A percentile compares a stretch with the other conserved stretches of the same genome.
Evolutionary conservation across 345 rosid species (phyloP).

Genomic region (Excoecaria cochinchinensis): DNA sequence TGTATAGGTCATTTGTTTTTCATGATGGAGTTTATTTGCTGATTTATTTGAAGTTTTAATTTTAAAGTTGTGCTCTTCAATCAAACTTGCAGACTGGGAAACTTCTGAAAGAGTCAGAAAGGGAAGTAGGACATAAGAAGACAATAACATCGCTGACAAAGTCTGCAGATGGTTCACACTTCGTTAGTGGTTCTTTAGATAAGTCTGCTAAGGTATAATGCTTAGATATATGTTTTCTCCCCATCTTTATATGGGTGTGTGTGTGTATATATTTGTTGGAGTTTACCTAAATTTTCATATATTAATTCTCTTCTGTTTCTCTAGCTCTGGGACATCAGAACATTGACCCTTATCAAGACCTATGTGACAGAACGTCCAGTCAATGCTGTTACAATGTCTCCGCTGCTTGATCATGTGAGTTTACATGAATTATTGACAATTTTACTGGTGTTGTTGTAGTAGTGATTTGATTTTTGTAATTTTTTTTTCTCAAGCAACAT

Average conservation of each 20-base stretch:
- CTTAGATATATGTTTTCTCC: background rate
- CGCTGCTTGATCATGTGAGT: constrained; percentile 88
- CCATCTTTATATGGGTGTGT: background rate
- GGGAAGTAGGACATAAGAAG: constrained; percentile 82
- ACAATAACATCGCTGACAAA: constrained; percentile 74
- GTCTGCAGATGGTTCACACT: constrained; percentile 81
- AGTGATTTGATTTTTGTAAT: background rate
- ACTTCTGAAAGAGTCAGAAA: constrained; percentile 63
- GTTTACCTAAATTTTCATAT: constrained; percentile 13
- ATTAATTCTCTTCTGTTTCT: constrained; percentile 21
- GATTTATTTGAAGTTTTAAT: background rate
- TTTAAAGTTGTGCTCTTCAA: background rate
- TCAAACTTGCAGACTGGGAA: constrained; percentile 66
- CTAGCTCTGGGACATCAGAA: constrained; percentile 91
- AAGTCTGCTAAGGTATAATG: constrained; percentile 82
- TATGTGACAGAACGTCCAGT: constrained; percentile 88
- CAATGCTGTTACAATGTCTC: constrained; percentile 97
- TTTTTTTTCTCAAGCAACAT: background rate
- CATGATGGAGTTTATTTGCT: background rate
- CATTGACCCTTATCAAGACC: constrained; percentile 82
- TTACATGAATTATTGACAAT: background rate
- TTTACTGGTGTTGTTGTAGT: background rate
- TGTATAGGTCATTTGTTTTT: background rate
- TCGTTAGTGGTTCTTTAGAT: constrained; percentile 85
- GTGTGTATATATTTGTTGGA: background rate